Conservation (phyloP, 805 yeast species). For the Myxozyma monticola region DNA sequence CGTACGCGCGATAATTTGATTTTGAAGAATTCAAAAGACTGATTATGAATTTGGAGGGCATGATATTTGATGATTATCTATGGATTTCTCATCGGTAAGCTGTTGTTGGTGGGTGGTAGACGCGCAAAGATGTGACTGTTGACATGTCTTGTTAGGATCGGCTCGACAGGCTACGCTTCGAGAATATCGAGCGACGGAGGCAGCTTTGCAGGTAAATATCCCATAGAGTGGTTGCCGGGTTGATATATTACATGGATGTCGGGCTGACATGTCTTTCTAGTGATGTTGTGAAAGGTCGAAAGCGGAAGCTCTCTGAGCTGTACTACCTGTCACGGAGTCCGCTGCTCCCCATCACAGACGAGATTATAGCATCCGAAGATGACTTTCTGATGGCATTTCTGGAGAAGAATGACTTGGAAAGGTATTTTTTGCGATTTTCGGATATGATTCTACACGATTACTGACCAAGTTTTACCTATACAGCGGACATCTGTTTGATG, state of each 20-base stretch:
- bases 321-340: constrained; percentile 55
- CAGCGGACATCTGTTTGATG: constrained; percentile 37
- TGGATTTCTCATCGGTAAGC: constrained; percentile 28
- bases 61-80: constrained; percentile 6
- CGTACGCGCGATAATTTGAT: too few relatives aligned
- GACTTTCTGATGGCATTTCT: constrained; percentile 49
- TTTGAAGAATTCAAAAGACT: too few relatives aligned
- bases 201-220: constrained; percentile 43
- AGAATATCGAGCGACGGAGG: constrained; percentile 48
- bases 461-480: constrained; percentile 4
- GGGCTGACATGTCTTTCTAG: constrained; percentile 17
- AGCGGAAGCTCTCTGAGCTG: constrained; percentile 60
- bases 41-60: too few relatives aligned
- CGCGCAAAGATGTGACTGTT: background rate
- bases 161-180: constrained; percentile 48
- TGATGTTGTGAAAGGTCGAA: constrained; percentile 52
- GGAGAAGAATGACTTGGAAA: constrained; percentile 54
- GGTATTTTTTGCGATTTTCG: constrained; percentile 39
- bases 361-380: constrained; percentile 42
- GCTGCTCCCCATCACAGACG: constrained; percentile 49
- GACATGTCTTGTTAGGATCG: constrained; percentile 19
- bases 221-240: background rate
- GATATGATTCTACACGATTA: constrained; percentile 2
- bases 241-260: background rate
- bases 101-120: background rate